phyloP scores from a whole-genome alignment of 306 rosid species.

The Cajanus cajan region DNA sequence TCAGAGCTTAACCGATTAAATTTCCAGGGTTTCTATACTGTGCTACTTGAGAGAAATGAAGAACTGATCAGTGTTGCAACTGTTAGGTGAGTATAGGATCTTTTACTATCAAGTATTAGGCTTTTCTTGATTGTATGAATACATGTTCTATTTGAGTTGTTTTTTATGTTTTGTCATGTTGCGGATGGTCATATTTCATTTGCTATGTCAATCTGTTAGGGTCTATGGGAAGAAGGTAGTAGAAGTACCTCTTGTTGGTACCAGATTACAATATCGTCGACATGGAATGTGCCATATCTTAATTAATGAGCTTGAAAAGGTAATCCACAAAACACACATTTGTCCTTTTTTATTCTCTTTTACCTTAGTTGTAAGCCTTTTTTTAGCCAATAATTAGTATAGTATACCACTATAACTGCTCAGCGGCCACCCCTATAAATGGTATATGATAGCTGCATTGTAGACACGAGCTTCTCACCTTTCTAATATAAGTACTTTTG shows the following conservation, averaged over 20 bases:
- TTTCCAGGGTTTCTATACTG: constrained; percentile 77
- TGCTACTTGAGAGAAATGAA: constrained; percentile 71
- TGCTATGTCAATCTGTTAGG: constrained; percentile 44
- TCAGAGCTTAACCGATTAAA: constrained; percentile 76
- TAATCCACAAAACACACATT: constrained; percentile 19
- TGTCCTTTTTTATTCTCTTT: background rate
- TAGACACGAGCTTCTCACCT: too few relatives aligned
- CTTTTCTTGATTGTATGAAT: constrained; percentile 12
- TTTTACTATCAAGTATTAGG: background rate
- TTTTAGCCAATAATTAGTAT: background rate
- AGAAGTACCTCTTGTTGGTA: constrained; percentile 83
- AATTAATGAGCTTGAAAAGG: constrained; percentile 88
- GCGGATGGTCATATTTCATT: constrained; percentile 12
- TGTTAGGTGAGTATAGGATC: constrained; percentile 58
- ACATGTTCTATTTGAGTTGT: constrained; percentile 5
- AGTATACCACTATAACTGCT: too few relatives aligned
- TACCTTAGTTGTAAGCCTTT: background rate
- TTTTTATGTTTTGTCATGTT: background rate
- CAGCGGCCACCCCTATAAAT: background rate
- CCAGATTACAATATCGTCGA: constrained; percentile 74
- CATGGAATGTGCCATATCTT: constrained; percentile 84
- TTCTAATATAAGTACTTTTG: background rate
- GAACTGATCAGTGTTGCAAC: constrained; percentile 78
- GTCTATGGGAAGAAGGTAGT: constrained; percentile 75
- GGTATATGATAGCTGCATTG: background rate